These are phyloP conservation scores for Fusarium sp. DNA, from an alignment of 2,329 filamentous ascomycete genomes.

Conservation along the genomic window DNA sequence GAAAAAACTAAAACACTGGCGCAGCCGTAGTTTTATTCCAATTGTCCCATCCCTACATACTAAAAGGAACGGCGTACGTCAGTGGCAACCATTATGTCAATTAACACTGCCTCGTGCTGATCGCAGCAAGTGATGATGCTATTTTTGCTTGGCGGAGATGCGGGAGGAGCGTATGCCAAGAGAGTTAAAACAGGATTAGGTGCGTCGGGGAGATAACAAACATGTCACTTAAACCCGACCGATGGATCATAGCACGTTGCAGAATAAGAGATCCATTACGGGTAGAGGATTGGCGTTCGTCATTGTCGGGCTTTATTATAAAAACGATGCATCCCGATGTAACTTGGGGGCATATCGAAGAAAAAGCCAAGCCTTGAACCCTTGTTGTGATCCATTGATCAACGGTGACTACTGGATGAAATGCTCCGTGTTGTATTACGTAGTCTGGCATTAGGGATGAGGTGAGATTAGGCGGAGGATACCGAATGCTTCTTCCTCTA, in stretches of 20 bases:
- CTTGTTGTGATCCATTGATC: not conserved
- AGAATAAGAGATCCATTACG: not conserved
- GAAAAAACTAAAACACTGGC: not conserved
- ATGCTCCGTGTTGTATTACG: not conserved
- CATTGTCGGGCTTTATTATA: not conserved
- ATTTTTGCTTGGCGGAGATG: conserved; percentile 21
- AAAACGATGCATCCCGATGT: not conserved
- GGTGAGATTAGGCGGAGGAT: not conserved
- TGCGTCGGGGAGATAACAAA: not conserved
- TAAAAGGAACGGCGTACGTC: conserved; percentile 5
- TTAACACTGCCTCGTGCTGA: not conserved
- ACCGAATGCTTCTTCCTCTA: no score
- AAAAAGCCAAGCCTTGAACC: not conserved
- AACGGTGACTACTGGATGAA: not conserved
- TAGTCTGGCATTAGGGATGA: not conserved
- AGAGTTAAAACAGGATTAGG: conserved; percentile 18
- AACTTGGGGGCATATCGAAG: not conserved
- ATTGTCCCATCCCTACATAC: no score
- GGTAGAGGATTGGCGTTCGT: not conserved
- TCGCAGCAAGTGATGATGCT: conserved; percentile 14
- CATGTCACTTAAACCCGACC: not conserved
- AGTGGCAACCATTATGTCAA: conserved; percentile 13
- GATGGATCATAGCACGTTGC: not conserved
- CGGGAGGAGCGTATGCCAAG: conserved; percentile 19
- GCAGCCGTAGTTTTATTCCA: not conserved